These are phyloP conservation scores for Fomitopsis betulina DNA, from an alignment of 1,284 basidiomycete species.

Conservation along the genomic window DNA sequence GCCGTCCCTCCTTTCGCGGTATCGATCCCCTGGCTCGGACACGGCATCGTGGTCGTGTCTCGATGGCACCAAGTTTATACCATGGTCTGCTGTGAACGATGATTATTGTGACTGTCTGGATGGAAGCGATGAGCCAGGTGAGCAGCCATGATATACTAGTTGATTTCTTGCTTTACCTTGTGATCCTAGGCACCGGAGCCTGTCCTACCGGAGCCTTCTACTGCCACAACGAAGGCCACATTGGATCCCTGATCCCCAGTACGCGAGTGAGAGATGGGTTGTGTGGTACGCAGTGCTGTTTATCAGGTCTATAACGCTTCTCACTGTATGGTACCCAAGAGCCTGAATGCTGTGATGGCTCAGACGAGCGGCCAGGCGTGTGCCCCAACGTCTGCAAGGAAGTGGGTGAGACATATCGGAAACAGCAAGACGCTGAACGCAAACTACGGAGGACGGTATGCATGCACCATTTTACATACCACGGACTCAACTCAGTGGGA, in stretches of 20 bases:
- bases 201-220: conserved; percentile 80
- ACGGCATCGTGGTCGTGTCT: conserved; percentile 66
- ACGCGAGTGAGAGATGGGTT: conserved; percentile 93
- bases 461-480: neutral
- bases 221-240: conserved; percentile 87
- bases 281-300: conserved; percentile 64
- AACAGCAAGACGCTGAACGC: conserved; percentile 61
- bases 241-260: conserved; percentile 74
- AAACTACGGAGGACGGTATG: conserved; percentile 80
- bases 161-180: neutral
- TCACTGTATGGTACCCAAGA: conserved; percentile 45
- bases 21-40: conserved; percentile 18
- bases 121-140: conserved; percentile 91
- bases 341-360: conserved; percentile 95
- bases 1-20: conserved; percentile 24
- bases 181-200: conserved; percentile 72
- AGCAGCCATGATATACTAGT: conserved; percentile 1
- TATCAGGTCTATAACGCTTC: neutral
- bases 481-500: neutral
- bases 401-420: conserved; percentile 68
- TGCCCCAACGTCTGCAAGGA: conserved; percentile 81
- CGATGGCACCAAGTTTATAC: conserved; percentile 67
- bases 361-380: conserved; percentile 79
- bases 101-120: conserved; percentile 95
- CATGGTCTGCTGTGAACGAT: conserved; percentile 83